These are phyloP conservation scores for Neckera pumila DNA, from an alignment of 225 moss, liverwort and hornwort species.

Conservation along the genomic window DNA sequence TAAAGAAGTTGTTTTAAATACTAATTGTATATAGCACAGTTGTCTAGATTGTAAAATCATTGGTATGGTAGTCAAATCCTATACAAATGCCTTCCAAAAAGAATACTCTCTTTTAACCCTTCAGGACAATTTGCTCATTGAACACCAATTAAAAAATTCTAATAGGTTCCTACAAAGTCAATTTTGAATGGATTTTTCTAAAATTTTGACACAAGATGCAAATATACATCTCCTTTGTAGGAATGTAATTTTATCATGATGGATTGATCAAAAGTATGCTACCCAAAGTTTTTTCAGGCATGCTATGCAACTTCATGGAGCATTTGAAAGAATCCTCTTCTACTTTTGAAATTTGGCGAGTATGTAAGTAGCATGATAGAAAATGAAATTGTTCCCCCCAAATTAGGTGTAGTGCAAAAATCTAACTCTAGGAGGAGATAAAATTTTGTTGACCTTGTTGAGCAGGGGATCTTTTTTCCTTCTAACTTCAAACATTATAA, in stretches of 20 bases:
- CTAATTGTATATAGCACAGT: neutral
- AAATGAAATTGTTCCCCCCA: neutral
- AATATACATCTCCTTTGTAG: rapidly evolving
- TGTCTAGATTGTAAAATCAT: neutral
- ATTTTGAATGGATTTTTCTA: neutral
- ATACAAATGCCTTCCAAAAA: neutral
- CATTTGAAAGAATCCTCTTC: neutral
- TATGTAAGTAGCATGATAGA: neutral
- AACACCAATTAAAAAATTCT: neutral
- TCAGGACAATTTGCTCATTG: neutral
- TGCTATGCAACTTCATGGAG: rapidly evolving
- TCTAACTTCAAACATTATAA: neutral
- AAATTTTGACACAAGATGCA: neutral
- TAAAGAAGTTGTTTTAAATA: neutral
- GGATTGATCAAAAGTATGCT: neutral
- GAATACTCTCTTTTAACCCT: neutral
- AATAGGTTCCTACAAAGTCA: rapidly evolving
- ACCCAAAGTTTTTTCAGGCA: rapidly evolving
- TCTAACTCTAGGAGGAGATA: rapidly evolving
- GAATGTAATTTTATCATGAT: neutral
- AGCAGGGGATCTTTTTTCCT: rapidly evolving
- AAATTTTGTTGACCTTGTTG: neutral
- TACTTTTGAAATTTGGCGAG: neutral
- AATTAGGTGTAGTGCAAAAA: neutral
- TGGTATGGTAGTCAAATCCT: neutral